Conservation (phyloP, 441 rosid genomes). For the Geranium incanum region DNA sequence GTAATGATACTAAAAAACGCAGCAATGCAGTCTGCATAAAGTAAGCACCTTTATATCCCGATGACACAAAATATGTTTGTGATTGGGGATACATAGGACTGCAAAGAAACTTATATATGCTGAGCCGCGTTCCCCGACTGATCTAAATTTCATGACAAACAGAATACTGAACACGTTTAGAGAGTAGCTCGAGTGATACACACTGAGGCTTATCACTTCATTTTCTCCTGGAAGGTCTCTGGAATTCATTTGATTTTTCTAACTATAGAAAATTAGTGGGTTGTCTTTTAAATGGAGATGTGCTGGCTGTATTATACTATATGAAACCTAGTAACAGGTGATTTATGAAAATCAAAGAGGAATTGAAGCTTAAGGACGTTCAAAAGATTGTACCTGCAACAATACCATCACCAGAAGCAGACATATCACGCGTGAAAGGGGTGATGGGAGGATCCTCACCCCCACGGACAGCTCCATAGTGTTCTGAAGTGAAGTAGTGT, state of each 20-base stretch:
- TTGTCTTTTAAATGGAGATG: not conserved
- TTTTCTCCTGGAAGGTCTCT: slow-evolving; percentile 7
- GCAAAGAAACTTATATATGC: not conserved
- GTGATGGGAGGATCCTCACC: slow-evolving; percentile 81
- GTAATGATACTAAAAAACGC: too few relatives aligned
- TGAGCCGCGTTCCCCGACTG: not conserved
- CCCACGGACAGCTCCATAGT: slow-evolving; percentile 63
- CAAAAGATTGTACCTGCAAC: slow-evolving; percentile 56
- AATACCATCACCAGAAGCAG: slow-evolving; percentile 89
- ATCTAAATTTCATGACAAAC: not conserved
- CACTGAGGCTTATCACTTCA: not conserved
- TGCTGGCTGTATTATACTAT: not conserved
- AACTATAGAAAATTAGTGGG: not conserved
- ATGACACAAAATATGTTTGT: not conserved
- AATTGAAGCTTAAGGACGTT: slow-evolving; percentile 4
- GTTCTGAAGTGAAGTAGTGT: slow-evolving; percentile 77
- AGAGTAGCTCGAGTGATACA: slow-evolving; percentile 11
- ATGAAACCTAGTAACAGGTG: not conserved
- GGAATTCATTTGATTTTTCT: not conserved
- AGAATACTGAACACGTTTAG: not conserved
- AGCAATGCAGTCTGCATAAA: too few relatives aligned
- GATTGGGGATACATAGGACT: not conserved
- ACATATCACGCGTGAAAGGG: slow-evolving; percentile 76
- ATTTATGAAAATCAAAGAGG: not conserved
- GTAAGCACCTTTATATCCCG: too few relatives aligned